phyloP scores from a whole-genome alignment of 2,329 filamentous ascomycete genomes.

The Xylaria multiplex region DNA sequence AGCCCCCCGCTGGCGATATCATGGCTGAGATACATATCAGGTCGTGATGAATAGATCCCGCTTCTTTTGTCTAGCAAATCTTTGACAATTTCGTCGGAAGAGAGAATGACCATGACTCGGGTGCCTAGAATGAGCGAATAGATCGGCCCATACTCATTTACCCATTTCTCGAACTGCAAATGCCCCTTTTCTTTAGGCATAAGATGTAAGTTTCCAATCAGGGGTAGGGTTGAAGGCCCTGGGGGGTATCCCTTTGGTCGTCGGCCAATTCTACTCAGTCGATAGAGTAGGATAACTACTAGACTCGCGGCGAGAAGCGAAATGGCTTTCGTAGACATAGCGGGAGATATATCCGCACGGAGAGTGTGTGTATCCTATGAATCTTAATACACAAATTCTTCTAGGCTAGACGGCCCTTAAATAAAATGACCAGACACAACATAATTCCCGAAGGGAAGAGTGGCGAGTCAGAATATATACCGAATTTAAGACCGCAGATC shows the following conservation, averaged over 20 bases:
- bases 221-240: constrained; percentile 61
- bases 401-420: no score
- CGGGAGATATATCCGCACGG: no score
- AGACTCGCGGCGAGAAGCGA: background rate
- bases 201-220: constrained; percentile 63
- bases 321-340: constrained; percentile 3
- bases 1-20: constrained; percentile 43
- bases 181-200: constrained; percentile 57
- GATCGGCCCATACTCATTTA: constrained; percentile 61
- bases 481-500: no score
- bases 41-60: constrained; percentile 60
- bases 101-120: constrained; percentile 58
- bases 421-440: no score
- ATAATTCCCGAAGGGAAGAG: no score
- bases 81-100: constrained; percentile 57
- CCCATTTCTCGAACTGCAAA: constrained; percentile 63
- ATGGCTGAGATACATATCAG: constrained; percentile 56
- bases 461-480: no score
- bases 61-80: constrained; percentile 63
- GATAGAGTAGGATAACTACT: constrained; percentile 19
- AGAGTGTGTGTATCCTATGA: no score
- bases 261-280: constrained; percentile 38
- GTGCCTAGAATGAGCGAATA: constrained; percentile 63
- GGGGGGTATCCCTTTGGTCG: constrained; percentile 55
- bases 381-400: no score